phyloP scores from a whole-genome alignment of 2,329 filamentous ascomycete species.

The Xylaria digitata region DNA sequence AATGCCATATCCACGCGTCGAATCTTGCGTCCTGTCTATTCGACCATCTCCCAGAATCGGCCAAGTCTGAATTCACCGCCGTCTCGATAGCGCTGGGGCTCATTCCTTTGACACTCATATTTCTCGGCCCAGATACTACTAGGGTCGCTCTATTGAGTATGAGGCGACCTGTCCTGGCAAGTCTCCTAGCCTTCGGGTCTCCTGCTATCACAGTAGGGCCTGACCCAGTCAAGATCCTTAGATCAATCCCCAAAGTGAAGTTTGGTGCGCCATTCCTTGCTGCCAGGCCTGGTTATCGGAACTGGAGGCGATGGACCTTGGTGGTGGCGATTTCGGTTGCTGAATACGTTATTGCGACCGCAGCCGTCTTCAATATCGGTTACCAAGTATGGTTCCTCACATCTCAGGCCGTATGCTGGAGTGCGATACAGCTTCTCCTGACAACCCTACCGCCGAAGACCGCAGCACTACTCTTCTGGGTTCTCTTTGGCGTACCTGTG shows the following conservation, averaged over 20 bases:
- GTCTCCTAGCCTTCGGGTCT: not conserved
- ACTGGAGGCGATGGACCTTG: not conserved
- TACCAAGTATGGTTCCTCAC: not conserved
- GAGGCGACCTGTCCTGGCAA: not conserved
- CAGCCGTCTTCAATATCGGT: not conserved
- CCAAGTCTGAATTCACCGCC: constrained; percentile 1
- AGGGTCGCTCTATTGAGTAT: not conserved
- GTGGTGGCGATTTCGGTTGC: not conserved
- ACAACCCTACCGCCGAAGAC: not conserved
- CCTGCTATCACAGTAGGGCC: not conserved
- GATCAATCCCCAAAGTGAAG: not conserved
- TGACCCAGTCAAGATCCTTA: not conserved
- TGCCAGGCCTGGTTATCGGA: not conserved
- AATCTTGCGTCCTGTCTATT: constrained; percentile 1
- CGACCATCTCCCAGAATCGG: not conserved
- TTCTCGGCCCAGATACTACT: not conserved
- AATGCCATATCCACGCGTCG: not conserved
- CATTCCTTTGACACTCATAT: not conserved
- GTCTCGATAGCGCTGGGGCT: constrained; percentile 2
- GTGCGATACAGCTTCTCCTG: not conserved
- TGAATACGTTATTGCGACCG: not conserved
- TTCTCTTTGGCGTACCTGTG: not conserved
- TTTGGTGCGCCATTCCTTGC: not conserved
- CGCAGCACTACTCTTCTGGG: not conserved
- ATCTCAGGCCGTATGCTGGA: not conserved